These are phyloP conservation scores for Emergomyces orientalis DNA, from an alignment of 2,329 filamentous ascomycete genomes.

Conservation along the genomic window DNA sequence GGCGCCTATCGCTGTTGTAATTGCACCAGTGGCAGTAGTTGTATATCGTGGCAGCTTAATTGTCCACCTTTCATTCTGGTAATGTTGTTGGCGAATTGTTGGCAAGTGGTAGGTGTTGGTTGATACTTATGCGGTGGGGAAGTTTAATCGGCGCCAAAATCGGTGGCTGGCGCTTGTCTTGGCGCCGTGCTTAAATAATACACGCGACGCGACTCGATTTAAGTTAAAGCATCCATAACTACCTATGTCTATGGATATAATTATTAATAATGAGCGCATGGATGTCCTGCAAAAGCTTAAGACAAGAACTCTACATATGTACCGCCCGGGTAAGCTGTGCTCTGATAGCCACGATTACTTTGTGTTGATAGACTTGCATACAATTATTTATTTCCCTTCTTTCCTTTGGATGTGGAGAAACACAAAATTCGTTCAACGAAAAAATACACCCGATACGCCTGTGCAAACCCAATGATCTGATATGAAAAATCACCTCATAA, in stretches of 20 bases:
- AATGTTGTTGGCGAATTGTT: neutral
- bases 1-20: neutral
- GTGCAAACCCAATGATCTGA: neutral
- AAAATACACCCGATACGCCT: neutral
- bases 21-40: neutral
- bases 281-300: neutral
- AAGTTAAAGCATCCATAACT: too few relatives aligned
- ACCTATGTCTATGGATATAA: too few relatives aligned
- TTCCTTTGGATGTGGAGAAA: too few relatives aligned
- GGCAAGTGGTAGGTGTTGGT: neutral
- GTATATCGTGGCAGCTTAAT: neutral
- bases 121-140: neutral
- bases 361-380: neutral
- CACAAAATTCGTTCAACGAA: neutral
- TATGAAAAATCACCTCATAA: neutral
- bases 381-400: neutral
- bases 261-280: neutral
- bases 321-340: too few relatives aligned
- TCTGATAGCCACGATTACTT: neutral
- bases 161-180: slow-evolving; percentile 1
- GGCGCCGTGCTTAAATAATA: neutral
- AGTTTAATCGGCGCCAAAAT: neutral
- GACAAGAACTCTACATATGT: too few relatives aligned
- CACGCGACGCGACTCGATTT: neutral
- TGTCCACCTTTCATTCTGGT: neutral